These are phyloP conservation scores for Protomyces inundatus DNA, from an alignment of 1,139 yeast genomes.

Conservation along the genomic window DNA sequence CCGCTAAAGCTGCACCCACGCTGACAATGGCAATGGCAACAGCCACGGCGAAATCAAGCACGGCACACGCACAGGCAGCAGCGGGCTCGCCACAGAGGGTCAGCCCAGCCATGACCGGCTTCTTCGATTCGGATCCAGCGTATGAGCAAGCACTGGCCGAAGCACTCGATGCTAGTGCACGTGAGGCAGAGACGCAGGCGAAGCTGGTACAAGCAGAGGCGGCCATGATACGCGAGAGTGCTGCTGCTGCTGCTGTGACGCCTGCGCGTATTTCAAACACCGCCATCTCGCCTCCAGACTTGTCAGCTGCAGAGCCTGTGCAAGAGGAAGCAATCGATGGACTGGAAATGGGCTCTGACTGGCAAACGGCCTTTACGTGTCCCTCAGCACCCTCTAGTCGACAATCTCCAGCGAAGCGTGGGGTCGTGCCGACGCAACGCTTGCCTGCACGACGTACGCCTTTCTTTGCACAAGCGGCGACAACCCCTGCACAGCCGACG, in stretches of 20 bases:
- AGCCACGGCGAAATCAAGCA: no score
- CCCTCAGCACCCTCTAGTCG: no score
- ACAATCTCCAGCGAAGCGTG: no score
- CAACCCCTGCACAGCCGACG: background rate
- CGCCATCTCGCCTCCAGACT: no score
- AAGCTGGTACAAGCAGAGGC: background rate
- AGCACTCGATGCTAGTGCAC: background rate
- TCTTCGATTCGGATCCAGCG: background rate
- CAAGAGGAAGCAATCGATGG: no score
- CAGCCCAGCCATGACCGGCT: background rate
- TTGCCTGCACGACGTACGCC: background rate
- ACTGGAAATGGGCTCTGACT: no score
- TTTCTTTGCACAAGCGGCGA: background rate
- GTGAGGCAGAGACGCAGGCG: background rate
- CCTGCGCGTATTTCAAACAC: no score
- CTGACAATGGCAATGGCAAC: no score
- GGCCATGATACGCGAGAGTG: background rate
- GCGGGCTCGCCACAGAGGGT: background rate
- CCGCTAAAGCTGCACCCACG: background rate
- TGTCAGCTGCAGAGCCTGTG: no score
- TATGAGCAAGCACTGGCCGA: background rate
- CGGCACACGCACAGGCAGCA: background rate
- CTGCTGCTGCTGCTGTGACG: no score
- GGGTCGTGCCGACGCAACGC: no score
- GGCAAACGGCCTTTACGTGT: no score